Evolutionary conservation across 345 rosid genomes (phyloP), one percentile per base, ranked within the genome.

Genomic region (Dovyalis caffra): DNA sequence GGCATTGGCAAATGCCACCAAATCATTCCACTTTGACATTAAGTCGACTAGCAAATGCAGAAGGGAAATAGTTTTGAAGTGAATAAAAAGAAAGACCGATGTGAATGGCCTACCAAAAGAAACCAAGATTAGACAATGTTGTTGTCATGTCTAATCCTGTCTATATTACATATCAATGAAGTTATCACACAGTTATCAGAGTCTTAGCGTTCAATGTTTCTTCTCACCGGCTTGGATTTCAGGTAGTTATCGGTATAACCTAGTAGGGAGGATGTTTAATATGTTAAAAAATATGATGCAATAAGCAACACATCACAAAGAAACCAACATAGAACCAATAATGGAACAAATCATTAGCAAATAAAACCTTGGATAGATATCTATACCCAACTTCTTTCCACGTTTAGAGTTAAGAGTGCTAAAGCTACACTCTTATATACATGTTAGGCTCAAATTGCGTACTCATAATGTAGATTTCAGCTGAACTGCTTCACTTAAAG

Each of bases 401-500:
- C 8, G 21, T 51, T 51, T 51, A 2, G 26, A 51, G 7, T n/a
- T 21, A n/a, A n/a, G 4, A 53, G 60, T 10, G 26, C 23, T 53
- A 0, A n/a, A n/a, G 26, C 8, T 53, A 53, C 60, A 53, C 60
- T n/a, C 26, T 53, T 8, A 2, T 23, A n/a, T 53, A 8, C 60
- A 74, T 29, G 40, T 40, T 5, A 31, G 2, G 60, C 38, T 34
- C 40, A 32, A 69, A 45, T 31, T 53, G 25, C 18, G 72, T 57
- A 62, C 25, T 70, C 14, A n/a, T 34, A 28, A 62, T 37, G 18
- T 14, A n/a, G 40, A 28, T 1, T 34, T 40, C 35, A 29, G 53
- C 26, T 20, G 18, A 14, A 43, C 57, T 63, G 25, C 8, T 63
- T 68, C 10, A 16, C 62, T 81, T 79, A 92, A 61, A 94, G 73